Evolutionary conservation across 139 green algal genomes (phyloP), one percentile per base, ranked within the genome.

Genomic region (Axilococcus clingmanii): DNA sequence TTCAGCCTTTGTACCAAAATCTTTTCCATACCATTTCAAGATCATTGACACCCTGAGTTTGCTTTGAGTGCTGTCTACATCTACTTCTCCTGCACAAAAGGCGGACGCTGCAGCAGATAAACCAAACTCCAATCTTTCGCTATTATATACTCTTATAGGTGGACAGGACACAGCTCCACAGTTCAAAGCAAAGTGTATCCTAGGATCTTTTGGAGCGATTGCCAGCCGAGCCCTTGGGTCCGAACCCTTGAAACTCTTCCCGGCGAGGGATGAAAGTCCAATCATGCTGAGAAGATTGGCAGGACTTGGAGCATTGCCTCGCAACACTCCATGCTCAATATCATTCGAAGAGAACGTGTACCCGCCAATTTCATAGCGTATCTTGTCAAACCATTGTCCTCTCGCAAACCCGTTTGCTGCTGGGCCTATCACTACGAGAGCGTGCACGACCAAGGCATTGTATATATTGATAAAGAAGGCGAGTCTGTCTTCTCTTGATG

Each of bases 101-200:
- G 75, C 71, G 1, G 42, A 17, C 11, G 76, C 64, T 2, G 83
- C 83, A 2, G 61, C 73, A 3, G 69, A 58, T 48, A 97, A 68
- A n/a, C 73, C 84, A 49, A 77, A 71, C 2, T 96, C 79, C 27
- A 96, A 58, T 22, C 68, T 84, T 29, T 73, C 74, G 0, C 79
- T 40, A 2, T 66, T 79, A 68, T 91, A 97, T 11, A 95, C 56
- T 24, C 69, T 75, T 70, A 97, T 94, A 48, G 90, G 82, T 11
- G 90, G 90, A 69, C 90, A 97, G 16, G 59, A 87, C 59, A 80
- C 79, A 36, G 90, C 89, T 22, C 90, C 90, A 58, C 90, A 97
- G 46, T 92, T 84, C 29, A 97, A 80, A 28, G 84, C 86, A 75
- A 96, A 96, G 72, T 97, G 90, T 41, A 97, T 90, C 32, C 90